Evolutionary conservation across 108 stramenopile species (phyloP).

Genomic region (Pseudonitzschia delicatissima): DNA sequence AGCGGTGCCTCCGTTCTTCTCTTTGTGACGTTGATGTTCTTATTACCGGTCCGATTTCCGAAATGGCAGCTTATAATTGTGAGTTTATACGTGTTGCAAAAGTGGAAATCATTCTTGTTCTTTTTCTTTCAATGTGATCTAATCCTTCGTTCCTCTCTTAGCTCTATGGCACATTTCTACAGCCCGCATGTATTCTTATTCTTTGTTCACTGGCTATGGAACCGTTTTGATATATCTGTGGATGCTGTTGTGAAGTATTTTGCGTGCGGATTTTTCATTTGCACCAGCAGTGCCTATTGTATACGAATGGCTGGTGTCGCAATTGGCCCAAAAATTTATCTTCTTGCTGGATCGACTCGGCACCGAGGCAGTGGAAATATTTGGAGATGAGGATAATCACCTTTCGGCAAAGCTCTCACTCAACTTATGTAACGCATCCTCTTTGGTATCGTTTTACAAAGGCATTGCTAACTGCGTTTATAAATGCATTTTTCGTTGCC

Average conservation of each 20-base stretch:
- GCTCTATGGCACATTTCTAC: constrained; percentile 9
- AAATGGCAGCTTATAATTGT: constrained; percentile 15
- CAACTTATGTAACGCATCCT: background rate
- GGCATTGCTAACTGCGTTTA: background rate
- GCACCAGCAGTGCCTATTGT: constrained; percentile 59
- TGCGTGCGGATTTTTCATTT: constrained; percentile 68
- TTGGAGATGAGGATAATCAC: too few relatives aligned
- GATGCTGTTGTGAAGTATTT: constrained; percentile 85
- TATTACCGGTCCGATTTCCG: constrained; percentile 9
- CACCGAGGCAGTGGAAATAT: background rate
- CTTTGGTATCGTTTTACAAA: background rate
- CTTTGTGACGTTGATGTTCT: background rate
- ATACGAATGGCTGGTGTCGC: constrained; percentile 1
- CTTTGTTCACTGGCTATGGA: constrained; percentile 49
- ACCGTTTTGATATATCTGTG: constrained; percentile 48
- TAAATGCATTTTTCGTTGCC: constrained; percentile 61
- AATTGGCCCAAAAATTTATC: background rate
- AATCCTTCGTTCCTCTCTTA: background rate
- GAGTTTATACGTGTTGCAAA: background rate
- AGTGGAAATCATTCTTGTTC: background rate
- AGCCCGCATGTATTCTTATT: constrained; percentile 34
- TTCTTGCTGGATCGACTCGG: background rate
- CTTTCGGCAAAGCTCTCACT: too few relatives aligned
- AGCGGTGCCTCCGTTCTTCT: background rate
- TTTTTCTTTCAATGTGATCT: background rate